Evolutionary conservation across 73 alveolate species (phyloP), one percentile per base, ranked within the genome.

Genomic region (Stentor roeselii): DNA sequence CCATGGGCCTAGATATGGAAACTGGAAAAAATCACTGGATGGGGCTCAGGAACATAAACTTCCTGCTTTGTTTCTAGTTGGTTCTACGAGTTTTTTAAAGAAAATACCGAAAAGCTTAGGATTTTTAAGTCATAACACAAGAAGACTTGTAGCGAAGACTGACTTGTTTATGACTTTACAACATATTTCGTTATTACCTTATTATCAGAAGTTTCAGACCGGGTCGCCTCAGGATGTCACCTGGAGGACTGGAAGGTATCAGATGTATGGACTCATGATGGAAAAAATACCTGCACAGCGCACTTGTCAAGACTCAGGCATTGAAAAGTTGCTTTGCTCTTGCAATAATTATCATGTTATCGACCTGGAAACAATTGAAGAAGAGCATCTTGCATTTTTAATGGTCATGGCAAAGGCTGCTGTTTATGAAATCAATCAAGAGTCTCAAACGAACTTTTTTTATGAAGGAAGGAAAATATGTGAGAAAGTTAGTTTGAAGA

Each of bases 1-100:
- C 37, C 84, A 76, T 76, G 84, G 84, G 0, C 15, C 59, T 15
- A 76, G 84, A 40, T 76, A 76, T 76, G 84, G 84, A 27, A 38
- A 35, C 27, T 39, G 60, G 3, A 14, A 37, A 21, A 37, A 76
- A 39, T n/a, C n/a, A 14, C 11, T 39, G 6, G 74, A 76, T 36
- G 84, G 84, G 1, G 14, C 78, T 41, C n/a, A 27, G 0, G 84
- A 76, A 2, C 75, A 39, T 35, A 76, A 76, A 40, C 76, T 76
- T 34, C 84, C 84, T 0, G 39, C 39, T 78, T 67, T 76, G n/a
- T 76, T 76, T 76, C 6, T 76, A 34, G 39, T 76, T n/a, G 67
- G 30, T 27, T 27, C 60, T 14, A 76, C 84, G 2, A 14, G 21
- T n/a, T n/a, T 76, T 21, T 76, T 76, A 41, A 37, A 37, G 0